Conservation (phyloP, 306 rosid genomes). For the Prunus mume region DNA sequence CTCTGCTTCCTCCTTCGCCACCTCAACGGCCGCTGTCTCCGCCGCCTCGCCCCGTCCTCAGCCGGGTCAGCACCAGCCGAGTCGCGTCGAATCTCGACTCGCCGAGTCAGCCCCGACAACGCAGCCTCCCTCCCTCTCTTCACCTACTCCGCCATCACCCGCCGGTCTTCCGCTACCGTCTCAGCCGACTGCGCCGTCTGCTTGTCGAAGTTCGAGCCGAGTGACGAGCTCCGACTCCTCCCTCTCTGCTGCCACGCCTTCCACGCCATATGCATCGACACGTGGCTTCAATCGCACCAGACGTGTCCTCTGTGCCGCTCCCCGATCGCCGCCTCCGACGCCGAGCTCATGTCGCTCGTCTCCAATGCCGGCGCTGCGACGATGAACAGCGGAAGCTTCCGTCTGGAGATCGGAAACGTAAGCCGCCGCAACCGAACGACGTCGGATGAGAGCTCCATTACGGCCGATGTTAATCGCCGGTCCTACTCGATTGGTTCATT, state of each 20-base stretch:
- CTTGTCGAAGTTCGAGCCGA: conserved; percentile 56
- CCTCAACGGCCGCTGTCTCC: conserved; percentile 62
- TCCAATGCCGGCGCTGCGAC: background rate
- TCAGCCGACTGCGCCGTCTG: conserved; percentile 74
- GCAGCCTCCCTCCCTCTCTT: conserved; percentile 58
- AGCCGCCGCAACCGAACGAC: conserved; percentile 46
- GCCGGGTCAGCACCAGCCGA: background rate
- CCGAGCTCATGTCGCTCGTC: conserved; percentile 45
- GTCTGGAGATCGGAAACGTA: conserved; percentile 63
- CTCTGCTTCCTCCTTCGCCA: conserved; percentile 68
- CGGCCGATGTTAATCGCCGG: conserved; percentile 15
- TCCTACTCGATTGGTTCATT: conserved; percentile 88
- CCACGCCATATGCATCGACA: conserved; percentile 59
- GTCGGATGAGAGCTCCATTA: background rate
- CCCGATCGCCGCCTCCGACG: conserved; percentile 42
- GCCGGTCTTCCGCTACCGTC: conserved; percentile 15
- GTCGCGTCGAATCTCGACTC: conserved; percentile 23
- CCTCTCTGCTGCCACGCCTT: conserved; percentile 81
- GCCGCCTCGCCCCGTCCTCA: conserved; percentile 32
- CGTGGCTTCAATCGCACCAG: conserved; percentile 68
- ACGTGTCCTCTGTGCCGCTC: conserved; percentile 82
- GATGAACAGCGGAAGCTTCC: conserved; percentile 36
- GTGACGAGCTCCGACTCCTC: conserved; percentile 61
- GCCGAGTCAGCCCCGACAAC: conserved; percentile 48
- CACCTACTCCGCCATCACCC: conserved; percentile 51